phyloP scores from a whole-genome alignment of 495 filamentous ascomycete species.

The Aspergillus baeticus region DNA sequence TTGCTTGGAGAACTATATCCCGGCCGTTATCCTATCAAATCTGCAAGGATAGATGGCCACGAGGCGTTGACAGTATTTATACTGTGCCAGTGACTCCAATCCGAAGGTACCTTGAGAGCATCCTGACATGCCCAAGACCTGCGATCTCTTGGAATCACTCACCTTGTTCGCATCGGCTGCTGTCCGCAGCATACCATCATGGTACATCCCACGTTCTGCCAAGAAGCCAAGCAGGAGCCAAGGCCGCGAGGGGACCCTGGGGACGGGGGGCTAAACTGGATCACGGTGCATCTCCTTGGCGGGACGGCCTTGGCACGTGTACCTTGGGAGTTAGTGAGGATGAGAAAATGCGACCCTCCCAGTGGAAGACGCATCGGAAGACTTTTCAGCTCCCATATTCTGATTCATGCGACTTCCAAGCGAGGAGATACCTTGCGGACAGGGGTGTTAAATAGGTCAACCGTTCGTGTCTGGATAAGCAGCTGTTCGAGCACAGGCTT shows the following conservation, averaged over 20 bases:
- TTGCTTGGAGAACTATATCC: background rate
- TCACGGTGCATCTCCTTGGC: constrained; percentile 4
- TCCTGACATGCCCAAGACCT: background rate
- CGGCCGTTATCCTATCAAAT: background rate
- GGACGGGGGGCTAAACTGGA: background rate
- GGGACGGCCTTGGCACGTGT: constrained; percentile 10
- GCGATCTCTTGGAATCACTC: background rate
- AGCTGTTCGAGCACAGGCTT: background rate
- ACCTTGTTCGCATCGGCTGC: background rate
- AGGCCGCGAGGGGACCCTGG: constrained; percentile 12
- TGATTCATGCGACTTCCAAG: background rate
- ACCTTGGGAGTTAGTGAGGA: constrained; percentile 17
- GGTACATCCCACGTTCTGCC: background rate
- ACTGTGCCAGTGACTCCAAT: background rate
- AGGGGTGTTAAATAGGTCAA: constrained; percentile 3
- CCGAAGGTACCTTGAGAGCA: background rate
- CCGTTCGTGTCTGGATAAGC: background rate
- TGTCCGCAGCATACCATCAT: constrained; percentile 2
- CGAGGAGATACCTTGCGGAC: constrained; percentile 8
- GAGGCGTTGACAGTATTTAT: constrained; percentile 5
- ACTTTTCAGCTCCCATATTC: background rate
- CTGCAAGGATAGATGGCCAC: constrained; percentile 4
- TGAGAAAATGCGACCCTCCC: constrained; percentile 5
- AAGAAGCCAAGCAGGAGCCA: constrained; percentile 16
- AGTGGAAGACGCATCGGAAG: background rate